phyloP scores from a whole-genome alignment of 1,284 basidiomycete genomes.

The Cystobasidiaceae sp. region DNA sequence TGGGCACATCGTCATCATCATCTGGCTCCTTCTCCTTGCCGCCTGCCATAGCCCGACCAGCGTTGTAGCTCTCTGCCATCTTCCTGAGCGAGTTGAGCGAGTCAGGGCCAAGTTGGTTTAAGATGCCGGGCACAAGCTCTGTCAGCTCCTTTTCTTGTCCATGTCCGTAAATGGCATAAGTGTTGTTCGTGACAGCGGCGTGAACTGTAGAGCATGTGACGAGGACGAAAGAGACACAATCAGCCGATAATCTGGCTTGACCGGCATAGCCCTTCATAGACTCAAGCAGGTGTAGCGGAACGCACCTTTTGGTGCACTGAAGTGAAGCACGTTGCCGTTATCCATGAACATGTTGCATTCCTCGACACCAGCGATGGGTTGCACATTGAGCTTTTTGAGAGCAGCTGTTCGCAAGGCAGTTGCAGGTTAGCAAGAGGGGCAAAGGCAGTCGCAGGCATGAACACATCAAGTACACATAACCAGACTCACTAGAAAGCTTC shows the following conservation, averaged over 20 bases:
- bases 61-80: slow-evolving; percentile 96
- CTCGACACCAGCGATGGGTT: slow-evolving; percentile 91
- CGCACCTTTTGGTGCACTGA: slow-evolving; percentile 89
- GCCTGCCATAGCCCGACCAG: slow-evolving; percentile 61
- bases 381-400: slow-evolving; percentile 96
- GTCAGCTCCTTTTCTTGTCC: slow-evolving; percentile 98
- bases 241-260: too few species aligned
- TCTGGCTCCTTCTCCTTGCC: slow-evolving; percentile 50
- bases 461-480: too few species aligned
- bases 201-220: slow-evolving; percentile 77
- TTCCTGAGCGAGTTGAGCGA: slow-evolving; percentile 92
- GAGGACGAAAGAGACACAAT: too few species aligned
- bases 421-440: too few species aligned
- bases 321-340: slow-evolving; percentile 97
- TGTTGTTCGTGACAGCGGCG: slow-evolving; percentile 86
- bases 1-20: slow-evolving; percentile 47
- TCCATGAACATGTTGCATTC: slow-evolving; percentile 99
- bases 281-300: too few species aligned
- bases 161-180: slow-evolving; percentile 90
- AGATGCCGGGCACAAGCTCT: slow-evolving; percentile 96
- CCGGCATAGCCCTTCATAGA: too few species aligned
- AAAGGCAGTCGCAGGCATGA: too few species aligned
- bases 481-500: slow-evolving; percentile 59
- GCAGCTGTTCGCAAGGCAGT: too few species aligned
- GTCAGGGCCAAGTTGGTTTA: slow-evolving; percentile 98